Evolutionary conservation across 2,329 filamentous ascomycete species (phyloP), one percentile per base, ranked within the genome.

Genomic region (Hysterium pulicare): DNA sequence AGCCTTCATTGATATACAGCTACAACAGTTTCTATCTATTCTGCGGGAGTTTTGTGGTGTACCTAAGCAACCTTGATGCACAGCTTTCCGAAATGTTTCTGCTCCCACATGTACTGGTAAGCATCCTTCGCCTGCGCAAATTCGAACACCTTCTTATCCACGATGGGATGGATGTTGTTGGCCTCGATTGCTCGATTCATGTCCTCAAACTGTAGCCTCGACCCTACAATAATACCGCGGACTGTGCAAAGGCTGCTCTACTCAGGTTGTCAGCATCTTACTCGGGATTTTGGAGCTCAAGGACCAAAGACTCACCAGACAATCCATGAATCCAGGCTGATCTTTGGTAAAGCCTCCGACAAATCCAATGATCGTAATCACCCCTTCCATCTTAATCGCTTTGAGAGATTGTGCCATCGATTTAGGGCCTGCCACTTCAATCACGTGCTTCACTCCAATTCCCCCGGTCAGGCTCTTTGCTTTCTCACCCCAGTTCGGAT

Each of bases 371-470:
- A 81, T 71, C 45, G 61, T 70, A 49, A 78, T 76, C 10, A 38
- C 24, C 23, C 78, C 79, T 49, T 81, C 79, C 21, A 73, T 71
- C 40, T 69, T 70, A 44, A 81, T 66, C 1, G 76, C 75, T 48
- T 74, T 74, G 31, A 84, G 64, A 2, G 63, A 67, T 49, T 70
- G 66, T 2, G 67, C 53, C 49, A 86, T 71, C 0, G 82, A 85
- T n/a, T 70, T 73, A 0, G 78, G 71, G 0, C 83, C 83, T 10
- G 80, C 83, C 13, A 83, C 80, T 53, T 87, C 84, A 30, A 85
- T 55, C 30, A 87, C 68, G 46, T 82, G 72, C 52, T 86, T 76
- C 6, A 84, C 77, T 10, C 84, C 84, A 2, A 53, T 55, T 1
- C 68, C 61, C 0, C 77, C 70, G 0, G 77, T 79, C 4, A 80